Percentiles rank a stretch among this genome's conserved stretches.
Evolutionary conservation across 1,284 basidiomycete species (phyloP).

Genomic region (Melampsora larici-populina): DNA sequence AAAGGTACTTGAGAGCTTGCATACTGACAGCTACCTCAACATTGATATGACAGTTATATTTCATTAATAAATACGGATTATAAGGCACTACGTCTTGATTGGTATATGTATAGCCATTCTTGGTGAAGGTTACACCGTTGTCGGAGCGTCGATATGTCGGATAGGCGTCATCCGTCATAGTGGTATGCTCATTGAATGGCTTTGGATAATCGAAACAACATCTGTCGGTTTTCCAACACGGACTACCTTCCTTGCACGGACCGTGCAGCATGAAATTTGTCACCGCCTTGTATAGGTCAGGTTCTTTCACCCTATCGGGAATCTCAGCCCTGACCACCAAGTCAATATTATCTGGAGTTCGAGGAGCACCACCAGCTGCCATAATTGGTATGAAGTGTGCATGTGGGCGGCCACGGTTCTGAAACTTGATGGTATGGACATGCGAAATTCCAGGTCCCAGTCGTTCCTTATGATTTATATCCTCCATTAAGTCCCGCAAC

Average conservation of each 20-base stretch:
- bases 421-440: conserved; percentile 16
- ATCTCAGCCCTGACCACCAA: too few relatives aligned
- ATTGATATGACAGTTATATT: conserved; percentile 22
- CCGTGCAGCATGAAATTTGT: conserved; percentile 6
- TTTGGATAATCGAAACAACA: conserved; percentile 12
- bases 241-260: neutral
- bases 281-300: neutral
- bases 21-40: conserved; percentile 4
- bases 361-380: too few relatives aligned
- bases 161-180: neutral
- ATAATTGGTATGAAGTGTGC: too few relatives aligned
- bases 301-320: neutral
- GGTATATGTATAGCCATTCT: neutral
- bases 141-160: neutral
- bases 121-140: neutral
- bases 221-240: neutral
- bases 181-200: neutral
- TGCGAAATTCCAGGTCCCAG: neutral
- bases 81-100: conserved; percentile 20
- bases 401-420: conserved; percentile 18
- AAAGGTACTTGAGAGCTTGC: conserved; percentile 6
- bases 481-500: neutral
- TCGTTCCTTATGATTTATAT: neutral
- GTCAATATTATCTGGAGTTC: too few relatives aligned
- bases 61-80: neutral